These are phyloP conservation scores for Anastatica hierochuntica DNA, from an alignment of 345 rosid species.

Conservation along the genomic window DNA sequence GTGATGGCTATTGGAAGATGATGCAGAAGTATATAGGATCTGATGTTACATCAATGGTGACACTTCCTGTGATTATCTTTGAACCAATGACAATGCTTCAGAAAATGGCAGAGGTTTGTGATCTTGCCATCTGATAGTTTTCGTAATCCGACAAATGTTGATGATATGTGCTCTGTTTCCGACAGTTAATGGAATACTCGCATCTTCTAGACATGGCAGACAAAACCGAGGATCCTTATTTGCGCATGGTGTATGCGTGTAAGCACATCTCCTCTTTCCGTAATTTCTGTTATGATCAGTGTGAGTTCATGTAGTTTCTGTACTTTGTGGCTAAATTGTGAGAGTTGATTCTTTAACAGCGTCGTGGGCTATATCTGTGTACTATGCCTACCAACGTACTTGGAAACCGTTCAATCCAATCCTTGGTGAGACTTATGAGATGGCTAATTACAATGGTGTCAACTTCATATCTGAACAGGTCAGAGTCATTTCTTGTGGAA, in stretches of 20 bases:
- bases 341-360: slow-evolving; percentile 41
- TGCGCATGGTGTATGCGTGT: slow-evolving; percentile 93
- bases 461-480: slow-evolving; percentile 85
- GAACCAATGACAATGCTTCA: slow-evolving; percentile 95
- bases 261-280: slow-evolving; percentile 19
- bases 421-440: slow-evolving; percentile 93
- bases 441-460: slow-evolving; percentile 65
- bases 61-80: slow-evolving; percentile 87
- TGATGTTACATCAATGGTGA: slow-evolving; percentile 95
- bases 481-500: slow-evolving; percentile 11
- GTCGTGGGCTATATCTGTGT: slow-evolving; percentile 89
- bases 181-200: slow-evolving; percentile 92
- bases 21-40: slow-evolving; percentile 94
- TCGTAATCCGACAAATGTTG: not conserved
- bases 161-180: slow-evolving; percentile 18
- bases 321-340: slow-evolving; percentile 2
- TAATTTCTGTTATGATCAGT: slow-evolving; percentile 1
- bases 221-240: slow-evolving; percentile 82
- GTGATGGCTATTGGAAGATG: slow-evolving; percentile 95
- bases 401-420: slow-evolving; percentile 99
- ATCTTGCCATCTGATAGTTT: not conserved
- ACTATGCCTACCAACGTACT: slow-evolving; percentile 75
- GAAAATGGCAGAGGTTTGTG: slow-evolving; percentile 94
- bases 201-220: slow-evolving; percentile 82
- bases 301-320: not conserved